These are phyloP conservation scores for Rhodotorula kratochvilovae DNA, from an alignment of 768 basidiomycete genomes.

Conservation along the genomic window DNA sequence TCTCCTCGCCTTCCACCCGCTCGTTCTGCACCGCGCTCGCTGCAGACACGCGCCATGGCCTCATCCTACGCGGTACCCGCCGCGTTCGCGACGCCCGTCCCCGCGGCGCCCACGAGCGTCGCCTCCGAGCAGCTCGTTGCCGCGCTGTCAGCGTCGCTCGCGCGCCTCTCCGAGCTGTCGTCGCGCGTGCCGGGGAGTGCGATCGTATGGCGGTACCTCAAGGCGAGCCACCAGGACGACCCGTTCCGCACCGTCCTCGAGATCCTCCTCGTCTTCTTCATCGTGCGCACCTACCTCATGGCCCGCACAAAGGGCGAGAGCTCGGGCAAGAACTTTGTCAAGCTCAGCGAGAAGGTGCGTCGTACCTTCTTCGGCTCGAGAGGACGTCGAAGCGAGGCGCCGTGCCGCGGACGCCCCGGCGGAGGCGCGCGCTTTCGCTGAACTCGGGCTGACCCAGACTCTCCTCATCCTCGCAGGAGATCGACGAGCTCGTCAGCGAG, in stretches of 20 bases:
- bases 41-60: background rate
- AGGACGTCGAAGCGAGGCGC: background rate
- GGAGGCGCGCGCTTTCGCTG: no score
- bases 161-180: constrained; percentile 11
- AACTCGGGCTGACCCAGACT: background rate
- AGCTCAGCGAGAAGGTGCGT: constrained; percentile 79
- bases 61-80: background rate
- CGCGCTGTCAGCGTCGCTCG: constrained; percentile 17
- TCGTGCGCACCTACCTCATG: constrained; percentile 82
- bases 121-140: constrained; percentile 51
- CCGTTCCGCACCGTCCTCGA: constrained; percentile 88
- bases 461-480: constrained; percentile 61
- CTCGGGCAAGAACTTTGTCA: constrained; percentile 79
- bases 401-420: no score
- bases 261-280: constrained; percentile 78
- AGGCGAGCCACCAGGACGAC: constrained; percentile 91
- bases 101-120: background rate
- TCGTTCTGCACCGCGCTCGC: background rate
- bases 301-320: constrained; percentile 80
- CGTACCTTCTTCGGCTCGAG: background rate
- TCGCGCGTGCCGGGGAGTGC: constrained; percentile 48
- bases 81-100: background rate
- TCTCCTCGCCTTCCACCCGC: background rate
- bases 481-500: constrained; percentile 92
- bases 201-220: constrained; percentile 53